Base-by-base conservation (phyloP, 192 early-diverging fungal genomes). In the Backusella morwellensis region DNA sequence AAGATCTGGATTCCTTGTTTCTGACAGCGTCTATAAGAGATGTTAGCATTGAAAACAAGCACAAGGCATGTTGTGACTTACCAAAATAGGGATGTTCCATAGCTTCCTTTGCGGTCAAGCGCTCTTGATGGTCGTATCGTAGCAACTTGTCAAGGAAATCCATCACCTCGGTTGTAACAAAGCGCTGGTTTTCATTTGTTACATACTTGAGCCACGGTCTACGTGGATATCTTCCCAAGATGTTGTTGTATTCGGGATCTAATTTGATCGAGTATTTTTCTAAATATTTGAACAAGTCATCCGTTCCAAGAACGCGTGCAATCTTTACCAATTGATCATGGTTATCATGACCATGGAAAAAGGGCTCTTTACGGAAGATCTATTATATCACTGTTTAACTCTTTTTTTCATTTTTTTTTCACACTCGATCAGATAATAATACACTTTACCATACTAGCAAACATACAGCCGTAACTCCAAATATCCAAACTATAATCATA, bases 391-490 rank as follows among this genome's bases (percentile, higher is more conserved):
- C 32, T 3, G 32, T 3, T 32, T 32, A 32, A 32, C 2, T 32
- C 32, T 3, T 3, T 32, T 0, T 32, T 32, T 32, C 3, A 1
- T 3, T 3, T 32, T 0, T 32, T 32, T 32, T 32, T 32, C 32
- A 32, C 32, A 3, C 32, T 32, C 32, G 32, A 32, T 32, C 32
- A 32, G 1, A 32, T 32, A 32, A 32, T 40, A 17, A 17, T 44
- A 5, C 4, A 44, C 42, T 17, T 78, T 87, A 96, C 95, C 95
- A 99, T 99, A 83, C 94, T 96, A 29, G 97, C 98, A 89, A 99
- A 97, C 97, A 99, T 99, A 83, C 97, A 98, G 6, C 98, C 98
- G 78, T 97, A 90, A 82, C 95, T 97, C 98, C 98, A 99, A 94
- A 99, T 95, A 80, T 99, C 98, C 75, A 99, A 87, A 68, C 95